Base-by-base conservation (phyloP, 2,329 filamentous ascomycete species). In the Penicillium sp. region DNA sequence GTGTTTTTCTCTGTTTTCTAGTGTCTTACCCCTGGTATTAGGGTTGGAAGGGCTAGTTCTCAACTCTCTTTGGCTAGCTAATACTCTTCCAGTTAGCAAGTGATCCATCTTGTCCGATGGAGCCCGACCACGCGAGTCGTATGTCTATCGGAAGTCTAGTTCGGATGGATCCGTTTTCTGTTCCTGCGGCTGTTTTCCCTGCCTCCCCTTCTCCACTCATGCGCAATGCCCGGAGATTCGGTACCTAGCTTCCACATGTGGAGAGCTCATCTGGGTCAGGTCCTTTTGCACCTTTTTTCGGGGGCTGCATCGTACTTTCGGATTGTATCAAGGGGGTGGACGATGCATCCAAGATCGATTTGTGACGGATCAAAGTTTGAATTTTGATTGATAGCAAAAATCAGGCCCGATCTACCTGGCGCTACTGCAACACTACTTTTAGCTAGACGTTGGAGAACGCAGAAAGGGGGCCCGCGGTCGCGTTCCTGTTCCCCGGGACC, bases 401-500 rank as follows among this genome's bases (percentile, higher is more conserved):
- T 36, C 41, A 51, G 48, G 35, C 41, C 35, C 48, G 50, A 55
- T 54, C 43, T 43, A 22, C 45, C 40, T 27, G 41, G 28, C 45
- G 36, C 52, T 55, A 47, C 46, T 58, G 48, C 48, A 49, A 52
- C 41, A 45, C 38, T 48, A 50, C 38, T 46, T 18, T 50, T 46
- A 38, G 38, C 33, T 45, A 46, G 54, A 62, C 55, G 57, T 60
- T 58, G 53, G 56, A 57, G 54, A 57, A 48, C 55, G 48, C 53
- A 60, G 57, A 62, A 68, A 66, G 59, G 63, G 63, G 63, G 62
- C 54, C 53, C n/a, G 13, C 30, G 41, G 44, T 46, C 56, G 53
- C 59, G 63, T 64, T 63, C 66, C 66, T 69, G 57, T 62, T 63
- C 62, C 56, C 61, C 63, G 65, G 67, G 65, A 66, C 64, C 48